Base-by-base conservation (phyloP, 805 yeast species). In the Metschnikowia shivogae region DNA sequence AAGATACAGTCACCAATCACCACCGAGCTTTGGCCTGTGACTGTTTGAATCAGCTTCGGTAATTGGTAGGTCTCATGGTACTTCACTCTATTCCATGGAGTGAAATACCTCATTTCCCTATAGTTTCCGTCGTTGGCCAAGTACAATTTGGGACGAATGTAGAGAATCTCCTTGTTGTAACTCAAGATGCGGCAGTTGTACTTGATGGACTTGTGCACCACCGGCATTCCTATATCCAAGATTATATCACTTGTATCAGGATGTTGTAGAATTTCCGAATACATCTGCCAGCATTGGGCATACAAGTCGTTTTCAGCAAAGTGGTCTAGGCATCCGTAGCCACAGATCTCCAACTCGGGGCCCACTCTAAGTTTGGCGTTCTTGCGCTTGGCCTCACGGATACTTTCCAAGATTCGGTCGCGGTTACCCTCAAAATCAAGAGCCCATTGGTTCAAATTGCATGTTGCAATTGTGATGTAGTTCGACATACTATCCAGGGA, bases 361-460 rank as follows among this genome's bases (percentile, higher is more conserved):
- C 99, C 99, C 14, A 95, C 97, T 60, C 99, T 76, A 42, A 95
- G 74, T 14, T 73, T 70, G 0, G 99, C 95, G 12, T 88, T 87
- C 48, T 68, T 74, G 26, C 66, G 63, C 59, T 90, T 93, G 43
- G 99, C 96, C 42, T 77, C 72, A 19, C 60, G 62, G 57, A 93
- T 92, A 44, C 95, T 84, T 58, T 84, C 84, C 20, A 93, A 58
- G 51, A 93, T 92, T 46, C 99, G 74, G 60, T 90, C 96, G 43
- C 97, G 76, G 65, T 93, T 93, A 5, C 99, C 99, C 64, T 92
- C 98, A 64, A 89, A 93, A 63, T 93, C 99, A 44, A 93, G 73
- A 0, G 99, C 97, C 99, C 99, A 93, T 76, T 93, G 99, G 69
- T 93, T 93, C 52, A 93, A 74, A 57, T 90, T 89, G 67, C 98